Conservation (phyloP, 306 rosid species). For the Cicer cuneatum region DNA sequence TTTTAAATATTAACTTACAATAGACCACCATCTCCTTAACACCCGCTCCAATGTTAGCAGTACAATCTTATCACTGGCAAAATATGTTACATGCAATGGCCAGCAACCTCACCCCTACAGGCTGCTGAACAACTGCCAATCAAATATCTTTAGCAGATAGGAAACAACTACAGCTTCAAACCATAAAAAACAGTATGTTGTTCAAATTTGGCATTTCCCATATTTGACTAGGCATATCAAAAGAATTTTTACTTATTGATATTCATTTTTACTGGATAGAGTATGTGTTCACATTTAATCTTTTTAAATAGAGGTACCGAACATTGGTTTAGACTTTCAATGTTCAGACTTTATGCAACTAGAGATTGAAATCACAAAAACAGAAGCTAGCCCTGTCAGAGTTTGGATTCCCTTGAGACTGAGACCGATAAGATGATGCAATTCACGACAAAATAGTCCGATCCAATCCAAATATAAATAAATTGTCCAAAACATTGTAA, state of each 20-base stretch:
- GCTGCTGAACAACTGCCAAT: not conserved
- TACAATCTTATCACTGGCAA: not conserved
- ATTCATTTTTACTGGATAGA: too few species aligned
- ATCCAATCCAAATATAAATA: constrained; percentile 31
- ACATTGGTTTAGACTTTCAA: not conserved
- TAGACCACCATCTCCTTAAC: too few species aligned
- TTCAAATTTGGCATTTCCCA: too few species aligned
- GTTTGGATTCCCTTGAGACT: constrained; percentile 1
- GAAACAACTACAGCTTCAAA: not conserved
- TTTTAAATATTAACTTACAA: too few species aligned
- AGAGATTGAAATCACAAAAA: not conserved
- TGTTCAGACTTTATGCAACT: constrained; percentile 2
- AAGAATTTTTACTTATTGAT: too few species aligned
- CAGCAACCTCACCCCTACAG: not conserved
- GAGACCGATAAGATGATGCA: constrained; percentile 1
- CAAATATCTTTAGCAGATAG: not conserved
- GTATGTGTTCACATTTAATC: not conserved
- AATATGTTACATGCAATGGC: not conserved
- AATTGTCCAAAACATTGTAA: constrained; percentile 26
- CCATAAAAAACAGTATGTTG: too few species aligned
- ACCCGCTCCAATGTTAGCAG: not conserved
- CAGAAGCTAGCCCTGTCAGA: not conserved
- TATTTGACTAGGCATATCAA: too few species aligned
- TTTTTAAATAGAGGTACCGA: not conserved
- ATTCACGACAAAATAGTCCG: constrained; percentile 2